A percentile compares a stretch with the other conserved stretches of the same genome.
Conservation (phyloP, 345 rosid genomes). For the Syzygium aromaticum region DNA sequence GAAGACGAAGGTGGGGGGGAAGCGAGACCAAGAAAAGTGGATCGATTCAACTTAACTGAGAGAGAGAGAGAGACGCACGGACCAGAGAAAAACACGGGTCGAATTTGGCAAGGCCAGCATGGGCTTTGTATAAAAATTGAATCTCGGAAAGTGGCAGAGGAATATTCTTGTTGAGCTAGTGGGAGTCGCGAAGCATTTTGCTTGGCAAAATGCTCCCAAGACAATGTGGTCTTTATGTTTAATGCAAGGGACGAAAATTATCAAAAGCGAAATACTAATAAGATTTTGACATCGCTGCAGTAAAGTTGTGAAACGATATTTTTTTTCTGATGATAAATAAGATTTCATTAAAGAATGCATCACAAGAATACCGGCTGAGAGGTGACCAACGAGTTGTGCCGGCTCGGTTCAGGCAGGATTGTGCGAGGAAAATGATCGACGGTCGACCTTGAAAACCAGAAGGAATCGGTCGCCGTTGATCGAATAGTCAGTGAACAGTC, state of each 20-base stretch:
- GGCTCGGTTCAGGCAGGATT: background rate
- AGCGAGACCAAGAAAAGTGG: background rate
- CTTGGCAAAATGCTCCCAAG: background rate
- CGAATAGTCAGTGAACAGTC: background rate
- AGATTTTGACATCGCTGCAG: no score
- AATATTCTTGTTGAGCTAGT: background rate
- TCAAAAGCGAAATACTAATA: background rate
- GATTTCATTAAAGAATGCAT: no score
- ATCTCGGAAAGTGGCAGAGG: background rate
- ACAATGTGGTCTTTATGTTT: background rate
- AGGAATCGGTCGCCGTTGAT: background rate
- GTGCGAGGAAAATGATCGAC: background rate
- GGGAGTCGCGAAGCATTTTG: background rate
- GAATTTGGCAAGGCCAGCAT: background rate
- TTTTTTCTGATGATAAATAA: no score
- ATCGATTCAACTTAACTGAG: background rate
- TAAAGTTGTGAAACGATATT: no score
- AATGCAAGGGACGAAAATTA: background rate
- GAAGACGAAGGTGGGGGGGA: background rate
- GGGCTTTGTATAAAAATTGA: background rate
- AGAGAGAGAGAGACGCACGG: background rate
- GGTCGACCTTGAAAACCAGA: background rate
- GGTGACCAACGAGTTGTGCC: background rate
- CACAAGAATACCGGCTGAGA: background rate
- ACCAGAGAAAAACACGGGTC: background rate